Percentiles rank a stretch among this genome's conserved stretches.
These are phyloP conservation scores for Aspergillus cejpii DNA, from an alignment of 2,329 filamentous ascomycete species.

Conservation along the genomic window DNA sequence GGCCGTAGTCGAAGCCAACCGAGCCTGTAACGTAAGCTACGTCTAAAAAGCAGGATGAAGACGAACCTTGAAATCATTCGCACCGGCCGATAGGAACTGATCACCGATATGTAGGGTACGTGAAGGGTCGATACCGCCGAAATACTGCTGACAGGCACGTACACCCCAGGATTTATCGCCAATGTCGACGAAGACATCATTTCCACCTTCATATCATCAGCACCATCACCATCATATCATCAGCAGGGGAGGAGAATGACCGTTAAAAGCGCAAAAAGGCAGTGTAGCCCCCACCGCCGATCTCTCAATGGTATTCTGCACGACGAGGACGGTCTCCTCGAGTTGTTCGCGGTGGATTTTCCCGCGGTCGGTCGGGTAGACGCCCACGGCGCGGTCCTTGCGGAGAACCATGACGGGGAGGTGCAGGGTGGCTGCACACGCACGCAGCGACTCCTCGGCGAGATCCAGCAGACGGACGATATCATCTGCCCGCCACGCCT, in stretches of 20 bases:
- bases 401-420: constrained; percentile 74
- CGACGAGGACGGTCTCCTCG: constrained; percentile 91
- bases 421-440: constrained; percentile 72
- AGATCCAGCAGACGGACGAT: constrained; percentile 79
- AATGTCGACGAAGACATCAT: constrained; percentile 97
- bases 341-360: constrained; percentile 80
- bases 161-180: constrained; percentile 98
- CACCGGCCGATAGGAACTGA: constrained; percentile 89
- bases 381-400: constrained; percentile 80
- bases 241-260: constrained; percentile 25
- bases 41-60: background rate
- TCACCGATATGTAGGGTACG: constrained; percentile 90
- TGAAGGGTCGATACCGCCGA: constrained; percentile 65
- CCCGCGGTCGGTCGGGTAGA: constrained; percentile 58
- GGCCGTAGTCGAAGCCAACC: constrained; percentile 84
- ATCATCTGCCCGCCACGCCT: constrained; percentile 52
- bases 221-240: constrained; percentile 46
- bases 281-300: constrained; percentile 61
- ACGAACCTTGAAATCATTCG: constrained; percentile 86
- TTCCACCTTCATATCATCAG: constrained; percentile 53
- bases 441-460: constrained; percentile 73
- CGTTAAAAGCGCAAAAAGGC: constrained; percentile 97
- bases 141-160: constrained; percentile 83
- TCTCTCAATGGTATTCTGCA: constrained; percentile 85
- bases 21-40: constrained; percentile 45